Evolutionary conservation across 2,329 filamentous ascomycete genomes (phyloP), one percentile per base, ranked within the genome.

Genomic region (Calcarisporium arbuscula): DNA sequence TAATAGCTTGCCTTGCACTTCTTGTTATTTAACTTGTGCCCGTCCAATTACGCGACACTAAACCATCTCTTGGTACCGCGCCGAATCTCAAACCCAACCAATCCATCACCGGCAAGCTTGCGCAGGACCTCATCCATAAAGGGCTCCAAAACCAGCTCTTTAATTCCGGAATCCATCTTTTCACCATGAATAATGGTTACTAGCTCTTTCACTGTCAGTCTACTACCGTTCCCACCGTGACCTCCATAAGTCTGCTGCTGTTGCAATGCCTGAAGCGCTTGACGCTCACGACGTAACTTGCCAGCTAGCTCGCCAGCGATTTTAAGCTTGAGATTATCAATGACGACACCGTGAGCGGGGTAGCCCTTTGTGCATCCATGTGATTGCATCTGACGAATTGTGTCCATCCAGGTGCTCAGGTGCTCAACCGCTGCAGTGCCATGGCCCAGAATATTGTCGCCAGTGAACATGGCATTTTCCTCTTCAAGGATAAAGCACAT

Each of bases 391-490:
- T 61, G 59, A 16, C 71, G 59, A 19, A 89, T 58, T 34, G 72
- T 81, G 6, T 54, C 47, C 47, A 86, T 63, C 50, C 85, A 88
- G 0, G 61, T 55, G 1, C 61, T 61, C 4, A 86, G 64, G 40
- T 85, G 74, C 52, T 85, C 81, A 41, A 85, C 86, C 0, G 85
- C 82, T 6, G 76, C 76, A 4, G 80, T 85, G 5, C 82, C 82
- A 36, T 86, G 80, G 4, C 82, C 82, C 2, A 87, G 65, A 5
- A 86, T 77, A 47, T 85, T 86, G 56, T 87, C 82, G 4, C 78
- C 82, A 0, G 81, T 85, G 55, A 87, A 85, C 52, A 86, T 69
- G 12, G 79, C 76, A 41, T 77, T 67, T 46, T 85, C 77, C 47
- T 85, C 80, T 11, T 49, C 50, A 33, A 80, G 70, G 2, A 83